phyloP scores from a whole-genome alignment of 2,329 filamentous ascomycete species.

The Penicillium sp. region DNA sequence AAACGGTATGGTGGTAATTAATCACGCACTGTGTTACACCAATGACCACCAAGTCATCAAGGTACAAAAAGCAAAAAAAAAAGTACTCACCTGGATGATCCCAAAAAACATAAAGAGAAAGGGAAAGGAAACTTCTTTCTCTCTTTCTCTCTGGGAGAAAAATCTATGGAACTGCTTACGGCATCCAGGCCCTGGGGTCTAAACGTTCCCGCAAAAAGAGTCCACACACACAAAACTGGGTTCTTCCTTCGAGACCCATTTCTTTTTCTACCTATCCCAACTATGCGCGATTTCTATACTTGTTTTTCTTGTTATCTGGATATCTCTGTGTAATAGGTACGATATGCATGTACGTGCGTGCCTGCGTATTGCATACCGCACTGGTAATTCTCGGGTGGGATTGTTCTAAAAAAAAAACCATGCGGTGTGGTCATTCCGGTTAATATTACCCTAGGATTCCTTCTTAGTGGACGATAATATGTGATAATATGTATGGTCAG shows the following conservation, averaged over 20 bases:
- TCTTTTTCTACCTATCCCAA: neutral
- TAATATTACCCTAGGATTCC: no score
- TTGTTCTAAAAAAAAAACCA: neutral
- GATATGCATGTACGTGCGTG: neutral
- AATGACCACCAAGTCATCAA: neutral
- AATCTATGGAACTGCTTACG: neutral
- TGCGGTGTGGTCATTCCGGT: conserved; percentile 3
- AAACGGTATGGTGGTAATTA: conserved; percentile 10
- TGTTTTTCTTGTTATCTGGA: neutral
- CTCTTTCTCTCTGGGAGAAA: neutral
- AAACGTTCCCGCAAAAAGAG: neutral
- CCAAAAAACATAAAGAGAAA: neutral
- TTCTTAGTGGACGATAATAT: no score
- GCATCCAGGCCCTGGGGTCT: neutral
- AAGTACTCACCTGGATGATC: conserved; percentile 13
- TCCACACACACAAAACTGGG: neutral
- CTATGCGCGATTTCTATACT: conserved; percentile 4
- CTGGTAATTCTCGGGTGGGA: neutral
- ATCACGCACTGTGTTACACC: conserved; percentile 13
- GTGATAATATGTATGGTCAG: no score
- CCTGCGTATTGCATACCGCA: neutral
- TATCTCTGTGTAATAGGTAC: neutral
- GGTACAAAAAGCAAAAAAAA: neutral
- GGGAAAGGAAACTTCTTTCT: neutral
- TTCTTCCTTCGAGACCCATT: neutral